phyloP scores from a whole-genome alignment of 148 eudicot species.

The Gaultheria prostrata region DNA sequence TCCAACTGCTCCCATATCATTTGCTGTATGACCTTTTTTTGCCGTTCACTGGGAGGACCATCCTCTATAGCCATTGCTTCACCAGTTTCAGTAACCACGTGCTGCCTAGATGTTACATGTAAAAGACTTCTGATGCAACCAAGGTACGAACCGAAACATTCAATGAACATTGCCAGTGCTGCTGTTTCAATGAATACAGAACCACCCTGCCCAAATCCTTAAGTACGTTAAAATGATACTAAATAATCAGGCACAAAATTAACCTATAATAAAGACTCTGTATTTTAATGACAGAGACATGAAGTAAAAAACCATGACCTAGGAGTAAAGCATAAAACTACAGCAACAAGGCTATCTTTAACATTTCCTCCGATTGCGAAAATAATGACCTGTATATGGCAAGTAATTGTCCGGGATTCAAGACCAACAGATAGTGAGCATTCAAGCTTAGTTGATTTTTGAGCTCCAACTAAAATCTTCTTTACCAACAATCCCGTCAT shows the following conservation, averaged over 20 bases:
- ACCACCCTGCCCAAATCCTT: constrained; percentile 67
- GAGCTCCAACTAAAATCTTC: constrained; percentile 43
- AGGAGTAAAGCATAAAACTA: constrained; percentile 10
- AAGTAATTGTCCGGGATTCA: constrained; percentile 49
- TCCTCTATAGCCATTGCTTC: constrained; percentile 24
- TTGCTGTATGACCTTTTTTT: constrained; percentile 18
- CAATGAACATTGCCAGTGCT: constrained; percentile 41
- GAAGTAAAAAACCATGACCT: not conserved
- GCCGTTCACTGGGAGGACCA: constrained; percentile 24
- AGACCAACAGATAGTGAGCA: constrained; percentile 53
- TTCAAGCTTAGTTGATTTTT: constrained; percentile 36
- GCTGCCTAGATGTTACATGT: constrained; percentile 22
- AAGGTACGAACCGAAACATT: constrained; percentile 44
- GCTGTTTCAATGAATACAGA: constrained; percentile 50
- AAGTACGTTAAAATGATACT: constrained; percentile 10
- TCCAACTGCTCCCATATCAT: constrained; percentile 45
- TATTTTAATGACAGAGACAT: not conserved
- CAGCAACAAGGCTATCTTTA: constrained; percentile 10
- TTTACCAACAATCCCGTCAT: constrained; percentile 49
- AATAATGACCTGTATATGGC: constrained; percentile 57
- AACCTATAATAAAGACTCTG: not conserved
- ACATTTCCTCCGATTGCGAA: not conserved
- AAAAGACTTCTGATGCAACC: constrained; percentile 38
- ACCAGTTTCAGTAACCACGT: constrained; percentile 27
- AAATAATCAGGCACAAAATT: constrained; percentile 10